These are phyloP conservation scores for Neofusicoccum laricinum DNA, from an alignment of 2,329 filamentous ascomycete genomes.

Conservation along the genomic window DNA sequence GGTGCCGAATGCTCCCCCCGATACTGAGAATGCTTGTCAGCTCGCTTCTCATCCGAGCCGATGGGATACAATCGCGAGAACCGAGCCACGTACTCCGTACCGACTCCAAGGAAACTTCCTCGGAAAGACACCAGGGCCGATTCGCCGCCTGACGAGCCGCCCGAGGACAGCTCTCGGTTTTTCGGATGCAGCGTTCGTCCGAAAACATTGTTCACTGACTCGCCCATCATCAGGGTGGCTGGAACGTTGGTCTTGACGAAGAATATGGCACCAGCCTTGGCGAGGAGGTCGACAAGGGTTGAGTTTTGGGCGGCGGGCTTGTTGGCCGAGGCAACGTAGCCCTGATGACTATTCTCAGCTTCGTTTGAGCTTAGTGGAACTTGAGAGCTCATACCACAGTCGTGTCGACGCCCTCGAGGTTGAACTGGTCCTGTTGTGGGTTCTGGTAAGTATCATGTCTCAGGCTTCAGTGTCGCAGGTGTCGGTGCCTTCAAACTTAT, in stretches of 20 bases:
- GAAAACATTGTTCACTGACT: constrained; percentile 38
- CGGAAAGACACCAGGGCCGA: constrained; percentile 49
- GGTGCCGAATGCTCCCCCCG: constrained; percentile 41
- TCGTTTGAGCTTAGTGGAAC: too few species aligned
- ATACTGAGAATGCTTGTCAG: constrained; percentile 27
- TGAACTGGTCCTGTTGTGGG: too few species aligned
- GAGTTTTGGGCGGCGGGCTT: constrained; percentile 36
- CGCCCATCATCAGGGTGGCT: constrained; percentile 55
- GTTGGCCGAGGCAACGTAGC: not conserved
- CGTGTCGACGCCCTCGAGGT: too few species aligned
- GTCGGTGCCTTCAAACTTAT: too few species aligned
- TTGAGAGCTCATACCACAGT: too few species aligned
- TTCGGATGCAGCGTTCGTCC: constrained; percentile 53
- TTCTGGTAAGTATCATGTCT: too few species aligned
- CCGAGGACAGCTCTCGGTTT: constrained; percentile 47
- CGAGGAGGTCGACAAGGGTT: constrained; percentile 42
- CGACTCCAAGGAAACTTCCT: constrained; percentile 53
- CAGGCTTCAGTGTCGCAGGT: too few species aligned
- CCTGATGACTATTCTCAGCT: too few species aligned
- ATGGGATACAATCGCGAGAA: too few species aligned
- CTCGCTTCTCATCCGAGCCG: not conserved
- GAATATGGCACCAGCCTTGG: constrained; percentile 50
- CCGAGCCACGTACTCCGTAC: constrained; percentile 36
- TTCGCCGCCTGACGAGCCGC: constrained; percentile 57
- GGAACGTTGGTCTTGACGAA: constrained; percentile 59